These are phyloP conservation scores for Nymphaea thermarum DNA, from an alignment of 164 flowering plant species.

Conservation along the genomic window DNA sequence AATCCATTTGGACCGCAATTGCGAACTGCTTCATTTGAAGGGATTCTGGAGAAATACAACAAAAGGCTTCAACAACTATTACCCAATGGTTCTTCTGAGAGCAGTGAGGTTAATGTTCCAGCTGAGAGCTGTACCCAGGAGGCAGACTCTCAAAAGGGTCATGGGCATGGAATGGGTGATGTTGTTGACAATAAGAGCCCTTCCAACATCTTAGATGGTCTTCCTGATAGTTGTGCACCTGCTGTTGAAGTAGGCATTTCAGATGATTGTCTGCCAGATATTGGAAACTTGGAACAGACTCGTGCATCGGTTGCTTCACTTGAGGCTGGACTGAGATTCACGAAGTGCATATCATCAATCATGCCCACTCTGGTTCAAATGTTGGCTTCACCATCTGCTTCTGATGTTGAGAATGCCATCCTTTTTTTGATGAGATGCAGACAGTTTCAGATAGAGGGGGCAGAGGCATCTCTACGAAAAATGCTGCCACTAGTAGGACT, in stretches of 20 bases:
- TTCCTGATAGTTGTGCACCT: slow-evolving; percentile 54
- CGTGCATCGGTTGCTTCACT: slow-evolving; percentile 94
- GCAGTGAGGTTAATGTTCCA: slow-evolving; percentile 24
- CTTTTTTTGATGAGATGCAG: slow-evolving; percentile 87
- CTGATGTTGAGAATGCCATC: slow-evolving; percentile 90
- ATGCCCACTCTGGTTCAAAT: slow-evolving; percentile 93
- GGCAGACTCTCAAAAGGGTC: slow-evolving; percentile 37
- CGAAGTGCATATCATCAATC: slow-evolving; percentile 60
- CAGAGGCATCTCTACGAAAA: slow-evolving; percentile 86
- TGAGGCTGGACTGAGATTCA: slow-evolving; percentile 84
- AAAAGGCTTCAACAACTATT: slow-evolving; percentile 54
- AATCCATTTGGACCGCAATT: slow-evolving; percentile 99
- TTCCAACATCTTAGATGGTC: slow-evolving; percentile 25
- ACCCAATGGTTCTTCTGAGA: slow-evolving; percentile 30
- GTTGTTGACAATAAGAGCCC: slow-evolving; percentile 13
- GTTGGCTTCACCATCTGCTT: slow-evolving; percentile 93
- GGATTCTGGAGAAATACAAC: slow-evolving; percentile 78
- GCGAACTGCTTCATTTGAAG: slow-evolving; percentile 71
- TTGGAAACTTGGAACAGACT: slow-evolving; percentile 86
- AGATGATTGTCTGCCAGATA: slow-evolving; percentile 52
- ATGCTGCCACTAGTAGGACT: slow-evolving; percentile 80
- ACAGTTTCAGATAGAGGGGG: slow-evolving; percentile 92
- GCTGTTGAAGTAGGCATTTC: slow-evolving; percentile 21
- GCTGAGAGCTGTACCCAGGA: slow-evolving; percentile 21
- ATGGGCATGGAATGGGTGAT: slow-evolving; percentile 11